Conservation (phyloP, 768 basidiomycete species). For the Suillus lakei region DNA sequence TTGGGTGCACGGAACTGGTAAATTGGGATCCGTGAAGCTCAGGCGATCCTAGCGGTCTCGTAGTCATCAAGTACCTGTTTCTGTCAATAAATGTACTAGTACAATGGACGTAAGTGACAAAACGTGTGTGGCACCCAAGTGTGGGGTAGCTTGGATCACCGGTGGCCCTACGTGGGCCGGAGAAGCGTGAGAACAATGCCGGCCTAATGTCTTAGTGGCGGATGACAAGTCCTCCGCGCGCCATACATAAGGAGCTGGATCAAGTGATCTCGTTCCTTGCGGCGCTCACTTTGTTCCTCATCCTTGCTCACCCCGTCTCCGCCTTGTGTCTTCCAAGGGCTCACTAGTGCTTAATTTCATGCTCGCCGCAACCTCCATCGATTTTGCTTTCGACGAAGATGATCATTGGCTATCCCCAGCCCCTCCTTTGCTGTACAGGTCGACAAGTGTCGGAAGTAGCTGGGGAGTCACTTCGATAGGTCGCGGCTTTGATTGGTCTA, state of each 20-base stretch:
- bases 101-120: constrained; percentile 1
- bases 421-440: constrained; percentile 56
- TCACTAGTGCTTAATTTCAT: constrained; percentile 36
- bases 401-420: constrained; percentile 62
- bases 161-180: background rate
- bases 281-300: constrained; percentile 5
- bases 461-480: constrained; percentile 89
- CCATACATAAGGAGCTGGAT: background rate
- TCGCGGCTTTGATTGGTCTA: constrained; percentile 78
- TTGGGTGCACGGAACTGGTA: background rate
- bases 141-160: background rate
- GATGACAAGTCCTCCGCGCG: background rate
- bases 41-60: background rate
- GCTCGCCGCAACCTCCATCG: constrained; percentile 63
- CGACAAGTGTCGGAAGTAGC: constrained; percentile 74
- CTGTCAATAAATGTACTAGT: background rate
- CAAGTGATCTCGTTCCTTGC: background rate
- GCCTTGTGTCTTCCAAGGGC: background rate
- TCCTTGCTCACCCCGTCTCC: background rate
- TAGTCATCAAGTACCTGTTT: background rate
- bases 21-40: background rate
- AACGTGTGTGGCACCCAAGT: no score
- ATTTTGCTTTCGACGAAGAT: constrained; percentile 70
- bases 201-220: background rate
- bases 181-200: constrained; percentile 12